A percentile compares a stretch with the other conserved stretches of the same genome.
Evolutionary conservation across 164 flowering plant species (phyloP).

Genomic region (Taxillus chinensis): DNA sequence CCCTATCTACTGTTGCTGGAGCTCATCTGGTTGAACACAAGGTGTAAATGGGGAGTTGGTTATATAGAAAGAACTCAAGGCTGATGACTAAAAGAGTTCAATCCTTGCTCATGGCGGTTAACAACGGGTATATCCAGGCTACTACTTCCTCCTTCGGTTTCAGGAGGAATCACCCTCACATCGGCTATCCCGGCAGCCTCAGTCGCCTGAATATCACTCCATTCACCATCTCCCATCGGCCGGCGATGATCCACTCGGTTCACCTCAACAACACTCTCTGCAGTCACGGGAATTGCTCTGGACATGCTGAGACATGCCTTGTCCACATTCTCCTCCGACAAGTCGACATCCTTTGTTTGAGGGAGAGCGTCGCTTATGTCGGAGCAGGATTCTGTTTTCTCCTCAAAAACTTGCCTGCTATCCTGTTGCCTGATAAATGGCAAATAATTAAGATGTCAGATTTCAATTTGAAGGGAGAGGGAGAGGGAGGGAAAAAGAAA

Average conservation of each 20-base stretch:
- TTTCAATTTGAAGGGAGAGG: too few relatives aligned
- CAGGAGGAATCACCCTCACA: constrained; percentile 68
- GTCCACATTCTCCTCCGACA: constrained; percentile 71
- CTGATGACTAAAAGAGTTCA: constrained; percentile 27
- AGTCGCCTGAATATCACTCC: constrained; percentile 81
- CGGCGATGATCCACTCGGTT: constrained; percentile 32
- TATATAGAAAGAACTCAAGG: constrained; percentile 17
- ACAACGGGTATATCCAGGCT: constrained; percentile 77
- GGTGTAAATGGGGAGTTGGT: too few relatives aligned
- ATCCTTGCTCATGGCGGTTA: constrained; percentile 32
- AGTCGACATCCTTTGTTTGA: constrained; percentile 71
- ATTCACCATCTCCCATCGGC: constrained; percentile 54
- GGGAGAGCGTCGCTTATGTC: constrained; percentile 28
- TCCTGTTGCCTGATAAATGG: constrained; percentile 49
- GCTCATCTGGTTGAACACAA: too few relatives aligned
- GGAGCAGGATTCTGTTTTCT: constrained; percentile 53
- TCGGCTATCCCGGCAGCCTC: constrained; percentile 59
- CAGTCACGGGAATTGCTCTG: constrained; percentile 36
- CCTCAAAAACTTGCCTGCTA: constrained; percentile 56
- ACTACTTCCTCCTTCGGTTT: constrained; percentile 50
- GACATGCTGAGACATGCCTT: constrained; percentile 82
- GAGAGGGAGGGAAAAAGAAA: too few relatives aligned
- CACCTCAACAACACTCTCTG: constrained; percentile 29
- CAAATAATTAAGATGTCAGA: too few relatives aligned
- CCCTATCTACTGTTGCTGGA: too few relatives aligned